Conservation (phyloP, 2,329 filamentous ascomycete species). For the Cladophialophora psammophila region DNA sequence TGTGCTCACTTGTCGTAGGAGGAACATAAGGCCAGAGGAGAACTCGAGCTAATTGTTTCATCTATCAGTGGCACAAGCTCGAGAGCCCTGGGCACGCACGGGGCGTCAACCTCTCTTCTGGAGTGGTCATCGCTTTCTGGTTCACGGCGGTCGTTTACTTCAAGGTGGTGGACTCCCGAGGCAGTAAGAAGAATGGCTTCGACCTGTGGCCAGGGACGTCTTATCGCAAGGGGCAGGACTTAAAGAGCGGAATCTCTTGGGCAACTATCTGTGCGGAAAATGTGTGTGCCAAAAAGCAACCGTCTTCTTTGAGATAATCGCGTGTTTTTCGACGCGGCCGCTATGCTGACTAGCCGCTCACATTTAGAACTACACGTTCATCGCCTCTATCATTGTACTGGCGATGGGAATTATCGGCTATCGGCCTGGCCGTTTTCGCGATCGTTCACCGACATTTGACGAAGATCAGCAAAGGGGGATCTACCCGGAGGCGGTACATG, state of each 20-base stretch:
- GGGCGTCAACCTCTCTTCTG: not conserved
- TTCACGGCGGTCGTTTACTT: not conserved
- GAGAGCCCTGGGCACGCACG: not conserved
- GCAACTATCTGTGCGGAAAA: not conserved
- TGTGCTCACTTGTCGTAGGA: not conserved
- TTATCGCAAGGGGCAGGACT: not conserved
- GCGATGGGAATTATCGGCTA: too few relatives aligned
- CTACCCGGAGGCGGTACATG: too few relatives aligned
- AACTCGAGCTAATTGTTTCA: not conserved
- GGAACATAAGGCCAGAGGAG: not conserved
- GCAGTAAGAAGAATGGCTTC: not conserved
- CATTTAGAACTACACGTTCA: too few relatives aligned
- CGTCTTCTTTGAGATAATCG: too few relatives aligned
- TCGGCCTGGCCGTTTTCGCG: too few relatives aligned
- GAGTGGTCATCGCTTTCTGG: not conserved
- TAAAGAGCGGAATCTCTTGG: not conserved
- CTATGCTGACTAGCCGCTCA: too few relatives aligned
- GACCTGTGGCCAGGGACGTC: not conserved
- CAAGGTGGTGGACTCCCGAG: constrained; percentile 4
- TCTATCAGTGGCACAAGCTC: not conserved
- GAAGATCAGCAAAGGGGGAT: too few relatives aligned
- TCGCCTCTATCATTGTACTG: too few relatives aligned
- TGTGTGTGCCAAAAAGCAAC: not conserved
- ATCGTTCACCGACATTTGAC: too few relatives aligned
- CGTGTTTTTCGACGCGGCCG: too few relatives aligned